Evolutionary conservation across 139 green algal genomes (phyloP), one percentile per base, ranked within the genome.

Genomic region (Limnomonas spitsbergensis): DNA sequence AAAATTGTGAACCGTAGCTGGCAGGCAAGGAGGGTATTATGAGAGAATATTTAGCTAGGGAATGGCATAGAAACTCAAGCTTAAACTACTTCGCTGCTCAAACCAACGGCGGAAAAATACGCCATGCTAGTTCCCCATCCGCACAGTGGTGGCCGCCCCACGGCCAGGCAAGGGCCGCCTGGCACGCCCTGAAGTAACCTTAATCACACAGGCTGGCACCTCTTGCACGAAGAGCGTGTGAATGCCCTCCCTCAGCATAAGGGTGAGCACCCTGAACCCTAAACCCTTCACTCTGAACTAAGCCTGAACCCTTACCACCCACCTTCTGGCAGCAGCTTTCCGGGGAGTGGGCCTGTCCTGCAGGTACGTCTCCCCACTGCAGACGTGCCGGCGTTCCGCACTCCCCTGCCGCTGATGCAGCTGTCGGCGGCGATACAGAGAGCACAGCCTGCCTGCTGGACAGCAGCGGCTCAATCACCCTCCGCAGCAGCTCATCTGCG

Each of bases 391-490:
- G 42, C 42, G 9, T 54, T 54, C 42, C 42, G 6, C 42, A 9
- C 42, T 9, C n/a, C n/a, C n/a, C n/a, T n/a, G n/a, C n/a, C n/a
- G n/a, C n/a, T n/a, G n/a, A n/a, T 61, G 20, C 47, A 61, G 47
- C 47, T 61, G 47, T 70, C 4, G 56, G 56, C 9, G 27, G 24
- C 56, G 29, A 4, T 38, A 70, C 47, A 29, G 47, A 14, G 20
- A 61, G 71, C 71, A 78, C 24, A 9, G 4, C 29, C 3, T 52
- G 1, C 40, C 47, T 47, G 1, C 73, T 35, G 2, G 7, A 20
- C 34, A 78, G 35, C 73, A 78, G 31, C 20, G 73, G 73, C 47
- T 69, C 73, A 27, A 78, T 27, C 73, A 78, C 73, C 2, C 3
- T 6, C 52, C 53, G 47, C 40, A 69, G 32, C 47, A 78, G 52